Base-by-base conservation (phyloP, 306 rosid genomes). In the Calophaca sinica region DNA sequence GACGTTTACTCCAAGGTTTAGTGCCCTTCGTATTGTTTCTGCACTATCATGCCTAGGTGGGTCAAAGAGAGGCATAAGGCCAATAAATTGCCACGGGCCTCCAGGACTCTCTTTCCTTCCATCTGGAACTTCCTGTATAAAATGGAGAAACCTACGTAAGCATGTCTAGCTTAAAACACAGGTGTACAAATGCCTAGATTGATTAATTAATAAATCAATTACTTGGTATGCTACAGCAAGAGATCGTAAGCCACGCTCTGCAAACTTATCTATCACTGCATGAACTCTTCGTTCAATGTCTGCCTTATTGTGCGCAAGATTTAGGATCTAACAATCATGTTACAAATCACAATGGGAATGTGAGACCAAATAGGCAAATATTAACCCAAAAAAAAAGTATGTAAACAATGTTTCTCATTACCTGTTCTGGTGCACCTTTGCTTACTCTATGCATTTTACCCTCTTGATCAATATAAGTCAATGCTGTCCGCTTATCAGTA, bases 31-130 rank as follows among this genome's bases (percentile, higher is more conserved):
- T 35, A 94, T 94, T 26, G 98, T 94, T 87, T 94, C 98, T 9
- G 98, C 98, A 86, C 98, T 94, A 57, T 94, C 98, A 79, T 94
- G 98, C 83, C 98, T 89, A 50, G 98, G 98, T 66, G 98, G 98
- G 76, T 94, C 98, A 72, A 94, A 94, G 58, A 94, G 96, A 50
- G 98, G 96, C 96, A 94, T 76, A 45, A 94, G 92, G 36, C 98
- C 97, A 68, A 90, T 81, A 68, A 94, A 94, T 83, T 90, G 98
- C 98, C 98, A 94, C 7, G 98, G 98, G 44, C 92, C 87, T 63
- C 98, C 98, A 79, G 92, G 75, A 85, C 97, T 86, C 68, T 94
- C 98, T 54, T 92, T 92, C 74, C 83, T 87, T 88, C 98, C 93
- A 35, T 87, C 97, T 26, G 98, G 96, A 77, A 94, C 96, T 86